Evolutionary conservation across 176 grass and related monocot species (phyloP), one percentile per base, ranked within the genome.

Genomic region (Avena atlantica): DNA sequence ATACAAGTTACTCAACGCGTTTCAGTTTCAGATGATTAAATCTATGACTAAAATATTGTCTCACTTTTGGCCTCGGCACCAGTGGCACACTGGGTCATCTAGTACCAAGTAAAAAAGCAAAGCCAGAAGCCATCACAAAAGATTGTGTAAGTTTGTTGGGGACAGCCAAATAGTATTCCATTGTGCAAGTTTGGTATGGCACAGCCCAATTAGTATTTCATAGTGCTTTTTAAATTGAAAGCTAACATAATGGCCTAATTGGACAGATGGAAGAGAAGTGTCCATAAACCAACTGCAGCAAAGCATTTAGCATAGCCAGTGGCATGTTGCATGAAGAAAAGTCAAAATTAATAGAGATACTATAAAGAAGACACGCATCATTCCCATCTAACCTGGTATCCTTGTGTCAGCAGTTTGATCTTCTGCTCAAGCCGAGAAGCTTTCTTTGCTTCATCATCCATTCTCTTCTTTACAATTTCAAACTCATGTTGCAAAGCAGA

Each of bases 361-460:
- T 53, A 17, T 14, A 84, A 74, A 78, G 61, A 47, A 70, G 52
- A 74, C 6, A 52, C 25, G 64, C 48, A 81, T 4, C 25, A 74
- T 75, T 8, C 9, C 79, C 83, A 23, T 25, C 70, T 68, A 91
- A 98, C 96, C 89, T 98, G 96, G 87, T 95, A 92, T 78, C 96
- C 96, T 84, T 93, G 93, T 80, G 93, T 98, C 72, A 98, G 84
- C 80, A 98, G 78, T 76, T 98, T 98, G 48, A 98, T 93, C 77
- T 98, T 98, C 84, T 98, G 96, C 81, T 95, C 96, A 80, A 95
- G 88, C n/a, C 91, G 86, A 68, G 88, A 87, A 36, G 96, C 93
- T 86, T 93, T 92, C 81, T 98, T 98, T 56, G 93, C 90, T 88
- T 98, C 93, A 79, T 95, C 96, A 75, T 95, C 91, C 93, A 98